Evolutionary conservation across 371 early-diverging fungal genomes (phyloP), one percentile per base, ranked within the genome.

Genomic region (Lichtheimia ramosa): DNA sequence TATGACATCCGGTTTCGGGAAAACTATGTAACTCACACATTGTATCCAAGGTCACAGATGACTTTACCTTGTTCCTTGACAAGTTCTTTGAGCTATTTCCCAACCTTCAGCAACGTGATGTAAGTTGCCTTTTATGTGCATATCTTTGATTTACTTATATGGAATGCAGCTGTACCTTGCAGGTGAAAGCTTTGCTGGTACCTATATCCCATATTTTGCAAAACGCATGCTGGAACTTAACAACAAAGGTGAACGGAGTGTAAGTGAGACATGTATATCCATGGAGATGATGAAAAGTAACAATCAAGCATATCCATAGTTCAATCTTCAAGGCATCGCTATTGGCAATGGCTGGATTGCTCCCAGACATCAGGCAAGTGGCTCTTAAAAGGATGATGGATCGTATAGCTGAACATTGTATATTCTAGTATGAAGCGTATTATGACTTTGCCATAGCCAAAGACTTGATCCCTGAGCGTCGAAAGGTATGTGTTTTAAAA

Each of bases 321-420:
- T 84, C 48, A 79, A 86, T 52, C 56, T 93, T 5, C 67, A 82
- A 56, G 93, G 94, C 3, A 25, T 92, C 2, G 77, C 83, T 13
- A 89, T 95, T 59, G 93, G 93, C 10, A 95, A 93, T 65, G 94
- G 94, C 16, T 95, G 95, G 95, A 90, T 93, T 5, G 92, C 93
- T 43, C 88, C 93, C 0, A 23, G 73, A 14, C 81, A 83, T 48
- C 92, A 91, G 82, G 92, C 89, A 78, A 54, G 10, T 34, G 13
- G 18, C 2, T 5, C 3, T 13, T 27, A 4, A 0, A 42, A 7
- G 6, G 15, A 42, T 43, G n/a, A 25, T 34, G n/a, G 34, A 2
- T 34, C 10, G 6, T 28, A 13, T 14, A 27, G 0, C 43, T 59
- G n/a, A 40, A 41, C 14, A 15, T 0, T 48, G 16, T 21, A 10